Evolutionary conservation across 2,329 filamentous ascomycete species (phyloP), one percentile per base, ranked within the genome.

Genomic region (Trichoderma sp.): DNA sequence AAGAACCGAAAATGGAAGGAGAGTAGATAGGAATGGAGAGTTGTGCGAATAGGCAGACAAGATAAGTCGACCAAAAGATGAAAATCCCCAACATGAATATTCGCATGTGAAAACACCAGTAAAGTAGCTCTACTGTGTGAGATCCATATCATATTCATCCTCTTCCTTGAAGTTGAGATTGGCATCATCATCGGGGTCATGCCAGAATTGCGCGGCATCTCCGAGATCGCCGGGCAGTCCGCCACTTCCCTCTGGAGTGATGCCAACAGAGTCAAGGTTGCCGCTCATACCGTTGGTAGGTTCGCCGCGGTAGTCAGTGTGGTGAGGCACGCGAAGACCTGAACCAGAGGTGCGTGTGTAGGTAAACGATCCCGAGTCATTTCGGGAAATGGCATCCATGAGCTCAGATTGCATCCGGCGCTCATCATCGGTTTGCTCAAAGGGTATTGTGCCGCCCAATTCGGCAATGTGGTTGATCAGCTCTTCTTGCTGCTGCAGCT

Each of bases 381-480:
- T 97, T 87, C 93, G 95, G 83, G 93, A 88, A 81, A 98, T 91
- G 21, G 96, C 93, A 80, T 97, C 94, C 83, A 95, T 89, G 65
- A 98, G 91, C 84, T 99, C 97, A 1, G 93, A 95, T 78, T 95
- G 94, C 97, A 99, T 98, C 59, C 97, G 93, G 83, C 93, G 93
- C 87, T 98, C 96, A 74, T 98, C 97, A 78, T 99, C 97, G 2
- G 92, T 95, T 78, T 94, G 88, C 80, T 95, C 92, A 80, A 97
- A 95, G 1, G 95, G 94, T 84, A 94, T 93, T 16, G 89, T 89
- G 9, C 93, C 93, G 60, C 94, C 94, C 16, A 95, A 88, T 76
- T 92, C 91, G 38, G 89, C 87, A 75, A 97, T 92, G 69, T 90
- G 87, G 80, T 95, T 93, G 80, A 93, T 91, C 67, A 98, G 89